A percentile compares a stretch with the other conserved stretches of the same genome.
Conservation (phyloP, 1,139 yeast genomes). For the Yamadazyma dendronema region DNA sequence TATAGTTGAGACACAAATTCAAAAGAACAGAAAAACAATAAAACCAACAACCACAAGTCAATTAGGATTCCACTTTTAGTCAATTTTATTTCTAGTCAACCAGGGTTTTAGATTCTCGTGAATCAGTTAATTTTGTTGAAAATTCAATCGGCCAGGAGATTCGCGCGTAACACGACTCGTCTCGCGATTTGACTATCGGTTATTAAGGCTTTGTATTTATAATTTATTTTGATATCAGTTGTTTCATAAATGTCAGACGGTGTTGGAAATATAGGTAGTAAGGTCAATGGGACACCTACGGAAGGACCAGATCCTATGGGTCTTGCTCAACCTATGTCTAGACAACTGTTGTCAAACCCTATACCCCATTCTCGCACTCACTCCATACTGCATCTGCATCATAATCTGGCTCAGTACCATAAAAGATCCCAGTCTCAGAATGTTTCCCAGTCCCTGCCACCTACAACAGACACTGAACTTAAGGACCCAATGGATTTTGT, state of each 20-base stretch:
- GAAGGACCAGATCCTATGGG: too few relatives aligned
- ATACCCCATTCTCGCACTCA: background rate
- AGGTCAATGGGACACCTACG: too few relatives aligned
- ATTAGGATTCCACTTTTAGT: too few relatives aligned
- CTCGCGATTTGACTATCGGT: too few relatives aligned
- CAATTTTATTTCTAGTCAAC: background rate
- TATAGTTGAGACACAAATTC: background rate
- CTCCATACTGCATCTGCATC: background rate
- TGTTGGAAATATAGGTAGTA: background rate
- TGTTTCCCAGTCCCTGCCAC: background rate
- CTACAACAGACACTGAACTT: background rate
- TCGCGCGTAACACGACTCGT: conserved; percentile 5
- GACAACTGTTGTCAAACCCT: too few relatives aligned
- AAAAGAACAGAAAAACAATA: background rate
- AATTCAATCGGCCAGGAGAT: background rate
- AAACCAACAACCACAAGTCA: too few relatives aligned
- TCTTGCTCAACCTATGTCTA: too few relatives aligned
- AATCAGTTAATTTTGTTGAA: background rate
- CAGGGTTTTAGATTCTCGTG: background rate
- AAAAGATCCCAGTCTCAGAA: background rate
- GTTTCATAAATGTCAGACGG: background rate
- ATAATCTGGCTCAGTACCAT: background rate
- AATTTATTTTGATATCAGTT: too few relatives aligned
- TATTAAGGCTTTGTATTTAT: background rate
- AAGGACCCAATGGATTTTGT: conserved; percentile 26